phyloP scores from a whole-genome alignment of 2,329 filamentous ascomycete species.

The Neopestalotiopsis rosae region DNA sequence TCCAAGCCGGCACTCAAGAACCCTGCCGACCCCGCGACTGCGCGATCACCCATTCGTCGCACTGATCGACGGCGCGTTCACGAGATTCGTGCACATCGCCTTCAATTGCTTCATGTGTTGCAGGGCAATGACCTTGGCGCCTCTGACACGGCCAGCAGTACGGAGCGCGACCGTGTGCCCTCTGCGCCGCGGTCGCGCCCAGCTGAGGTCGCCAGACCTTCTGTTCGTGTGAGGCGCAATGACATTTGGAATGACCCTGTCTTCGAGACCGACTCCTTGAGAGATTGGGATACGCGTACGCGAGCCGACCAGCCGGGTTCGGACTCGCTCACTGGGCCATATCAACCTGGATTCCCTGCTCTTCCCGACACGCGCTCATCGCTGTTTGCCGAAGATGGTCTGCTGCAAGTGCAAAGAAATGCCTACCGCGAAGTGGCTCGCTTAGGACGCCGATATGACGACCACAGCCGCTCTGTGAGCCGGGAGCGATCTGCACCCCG shows the following conservation, averaged over 20 bases:
- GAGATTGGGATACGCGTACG: background rate
- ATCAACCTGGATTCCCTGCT: background rate
- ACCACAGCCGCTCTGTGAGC: slow-evolving; percentile 2
- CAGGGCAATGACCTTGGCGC: slow-evolving; percentile 20
- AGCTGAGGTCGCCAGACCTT: background rate
- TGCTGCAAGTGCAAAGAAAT: background rate
- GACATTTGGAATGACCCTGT: background rate
- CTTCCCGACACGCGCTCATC: background rate
- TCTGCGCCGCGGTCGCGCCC: slow-evolving; percentile 5
- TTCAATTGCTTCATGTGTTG: slow-evolving; percentile 34
- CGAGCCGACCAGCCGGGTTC: background rate
- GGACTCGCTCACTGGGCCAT: background rate
- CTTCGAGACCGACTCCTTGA: background rate
- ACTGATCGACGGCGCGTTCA: slow-evolving; percentile 30
- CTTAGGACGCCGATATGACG: background rate
- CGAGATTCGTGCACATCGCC: slow-evolving; percentile 38
- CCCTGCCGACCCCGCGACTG: slow-evolving; percentile 28
- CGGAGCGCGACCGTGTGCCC: background rate
- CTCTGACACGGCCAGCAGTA: background rate
- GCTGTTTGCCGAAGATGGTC: slow-evolving; percentile 2
- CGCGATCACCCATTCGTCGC: slow-evolving; percentile 49
- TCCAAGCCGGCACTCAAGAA: slow-evolving; percentile 40
- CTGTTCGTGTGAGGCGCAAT: background rate
- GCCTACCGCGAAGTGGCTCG: background rate
- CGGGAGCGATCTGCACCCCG: background rate